A percentile compares a stretch with the other conserved stretches of the same genome.
These are phyloP conservation scores for Russula sp. DNA, from an alignment of 768 basidiomycete genomes.

Conservation along the genomic window DNA sequence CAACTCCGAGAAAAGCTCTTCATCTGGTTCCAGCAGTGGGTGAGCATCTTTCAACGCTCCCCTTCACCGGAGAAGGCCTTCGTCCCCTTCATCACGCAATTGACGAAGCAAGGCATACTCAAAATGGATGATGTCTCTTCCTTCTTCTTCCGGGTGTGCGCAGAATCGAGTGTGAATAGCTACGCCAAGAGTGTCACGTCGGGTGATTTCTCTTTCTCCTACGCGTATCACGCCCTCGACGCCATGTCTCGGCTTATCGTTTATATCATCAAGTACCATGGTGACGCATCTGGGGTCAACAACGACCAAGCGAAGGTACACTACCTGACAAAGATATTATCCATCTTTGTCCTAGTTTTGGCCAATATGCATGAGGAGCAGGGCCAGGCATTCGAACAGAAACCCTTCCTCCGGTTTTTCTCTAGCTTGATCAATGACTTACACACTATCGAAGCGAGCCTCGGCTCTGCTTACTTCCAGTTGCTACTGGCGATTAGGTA, in stretches of 20 bases:
- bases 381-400: conserved; percentile 85
- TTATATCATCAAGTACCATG: conserved; percentile 99
- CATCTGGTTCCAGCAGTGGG: conserved; percentile 92
- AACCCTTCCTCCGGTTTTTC: conserved; percentile 98
- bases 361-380: conserved; percentile 95
- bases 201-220: conserved; percentile 61
- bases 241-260: conserved; percentile 92
- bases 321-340: conserved; percentile 93
- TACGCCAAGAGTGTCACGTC: conserved; percentile 70
- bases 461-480: conserved; percentile 87
- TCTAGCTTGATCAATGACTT: conserved; percentile 92
- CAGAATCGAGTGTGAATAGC: conserved; percentile 86
- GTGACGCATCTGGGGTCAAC: conserved; percentile 87
- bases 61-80: conserved; percentile 91
- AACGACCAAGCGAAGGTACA: conserved; percentile 94
- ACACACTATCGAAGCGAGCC: conserved; percentile 72
- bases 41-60: conserved; percentile 86
- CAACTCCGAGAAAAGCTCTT: conserved; percentile 68
- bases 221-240: conserved; percentile 88
- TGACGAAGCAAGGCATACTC: conserved; percentile 94
- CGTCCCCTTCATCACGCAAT: conserved; percentile 92
- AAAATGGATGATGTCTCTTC: conserved; percentile 95
- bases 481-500: conserved; percentile 84
- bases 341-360: conserved; percentile 92
- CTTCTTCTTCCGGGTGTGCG: conserved; percentile 97